A percentile compares a stretch with the other conserved stretches of the same genome.
Evolutionary conservation across 2,329 filamentous ascomycete genomes (phyloP).

Genomic region (Hysterium pulicare): DNA sequence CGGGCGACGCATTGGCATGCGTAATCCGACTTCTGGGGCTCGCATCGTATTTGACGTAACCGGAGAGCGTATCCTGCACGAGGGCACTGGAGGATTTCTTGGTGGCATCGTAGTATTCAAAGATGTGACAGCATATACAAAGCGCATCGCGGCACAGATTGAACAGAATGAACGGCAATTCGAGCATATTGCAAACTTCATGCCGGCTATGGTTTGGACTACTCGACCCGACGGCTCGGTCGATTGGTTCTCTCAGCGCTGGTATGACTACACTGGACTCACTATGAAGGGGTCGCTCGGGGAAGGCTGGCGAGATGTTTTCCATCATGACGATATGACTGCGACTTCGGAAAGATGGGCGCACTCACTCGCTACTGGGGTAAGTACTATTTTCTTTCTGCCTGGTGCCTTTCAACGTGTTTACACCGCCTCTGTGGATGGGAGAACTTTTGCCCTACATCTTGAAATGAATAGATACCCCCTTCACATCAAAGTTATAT

Average conservation of each 20-base stretch:
- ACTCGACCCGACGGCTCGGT: conserved; percentile 61
- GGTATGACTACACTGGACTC: conserved; percentile 75
- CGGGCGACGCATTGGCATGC: conserved; percentile 61
- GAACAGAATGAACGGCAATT: conserved; percentile 71
- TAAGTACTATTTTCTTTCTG: no score
- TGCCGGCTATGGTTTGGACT: conserved; percentile 64
- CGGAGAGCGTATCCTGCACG: conserved; percentile 66
- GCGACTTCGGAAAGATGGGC: conserved; percentile 57
- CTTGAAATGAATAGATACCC: no score
- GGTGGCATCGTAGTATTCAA: conserved; percentile 70
- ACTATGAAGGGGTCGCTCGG: conserved; percentile 61
- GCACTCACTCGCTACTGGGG: conserved; percentile 62
- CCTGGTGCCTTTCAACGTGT: no score
- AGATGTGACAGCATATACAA: conserved; percentile 67
- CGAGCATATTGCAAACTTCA: conserved; percentile 68
- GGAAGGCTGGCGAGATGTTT: conserved; percentile 58
- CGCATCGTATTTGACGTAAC: conserved; percentile 61
- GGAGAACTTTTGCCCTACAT: no score
- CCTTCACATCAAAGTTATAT: no score
- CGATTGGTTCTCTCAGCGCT: conserved; percentile 74
- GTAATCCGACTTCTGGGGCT: conserved; percentile 51
- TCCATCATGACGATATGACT: conserved; percentile 67
- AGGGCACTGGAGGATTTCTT: conserved; percentile 66
- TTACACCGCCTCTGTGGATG: no score
- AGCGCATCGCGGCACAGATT: conserved; percentile 67